phyloP scores from a whole-genome alignment of 2,329 filamentous ascomycete species.

The Colletotrichum tabaci region DNA sequence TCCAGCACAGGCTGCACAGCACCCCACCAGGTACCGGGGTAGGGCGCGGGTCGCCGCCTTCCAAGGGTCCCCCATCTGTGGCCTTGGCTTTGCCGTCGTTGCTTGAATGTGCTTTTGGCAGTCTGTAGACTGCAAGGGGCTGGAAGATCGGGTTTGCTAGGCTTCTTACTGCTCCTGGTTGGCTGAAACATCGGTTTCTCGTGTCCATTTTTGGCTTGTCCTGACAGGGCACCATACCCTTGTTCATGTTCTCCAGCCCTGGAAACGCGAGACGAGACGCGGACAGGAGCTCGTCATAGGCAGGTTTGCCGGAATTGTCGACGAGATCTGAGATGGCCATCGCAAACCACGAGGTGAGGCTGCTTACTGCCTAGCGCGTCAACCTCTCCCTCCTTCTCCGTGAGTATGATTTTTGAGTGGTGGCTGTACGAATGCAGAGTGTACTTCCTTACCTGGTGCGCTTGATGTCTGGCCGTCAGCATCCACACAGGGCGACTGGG shows the following conservation, averaged over 20 bases:
- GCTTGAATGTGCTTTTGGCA: conserved; percentile 22
- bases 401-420: conserved; percentile 10
- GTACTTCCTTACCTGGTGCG: not conserved
- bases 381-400: not conserved
- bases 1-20: not conserved
- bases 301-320: conserved; percentile 26
- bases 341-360: conserved; percentile 24
- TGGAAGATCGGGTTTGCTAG: conserved; percentile 41
- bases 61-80: conserved; percentile 24
- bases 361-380: conserved; percentile 17
- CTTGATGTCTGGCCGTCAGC: conserved; percentile 6
- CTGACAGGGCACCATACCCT: conserved; percentile 31
- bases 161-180: conserved; percentile 38
- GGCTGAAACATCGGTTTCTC: conserved; percentile 44
- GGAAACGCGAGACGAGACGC: conserved; percentile 18
- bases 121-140: conserved; percentile 41
- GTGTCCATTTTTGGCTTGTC: conserved; percentile 44
- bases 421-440: not conserved
- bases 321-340: conserved; percentile 31
- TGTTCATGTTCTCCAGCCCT: conserved; percentile 33
- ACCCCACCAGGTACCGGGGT: conserved; percentile 12
- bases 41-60: conserved; percentile 28
- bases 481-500: conserved; percentile 14
- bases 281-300: conserved; percentile 32
- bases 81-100: conserved; percentile 12